Conservation (phyloP, 2,329 filamentous ascomycete genomes). For the Chrysoporthe deuterocubensis region DNA sequence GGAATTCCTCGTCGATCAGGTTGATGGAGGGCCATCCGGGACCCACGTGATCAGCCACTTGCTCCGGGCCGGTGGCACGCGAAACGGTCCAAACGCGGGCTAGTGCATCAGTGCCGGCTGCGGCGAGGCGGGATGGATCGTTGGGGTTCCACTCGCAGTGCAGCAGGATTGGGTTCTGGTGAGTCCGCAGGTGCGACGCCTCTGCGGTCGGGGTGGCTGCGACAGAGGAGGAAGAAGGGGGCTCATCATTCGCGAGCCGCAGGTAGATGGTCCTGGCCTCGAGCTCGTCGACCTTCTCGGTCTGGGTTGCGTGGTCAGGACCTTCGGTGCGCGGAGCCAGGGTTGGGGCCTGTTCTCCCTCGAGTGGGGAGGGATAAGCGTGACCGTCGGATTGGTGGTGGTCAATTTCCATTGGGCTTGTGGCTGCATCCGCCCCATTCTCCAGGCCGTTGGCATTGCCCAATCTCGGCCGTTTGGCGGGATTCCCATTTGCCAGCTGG, state of each 20-base stretch:
- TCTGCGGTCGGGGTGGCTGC: conserved; percentile 43
- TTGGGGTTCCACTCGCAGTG: conserved; percentile 72
- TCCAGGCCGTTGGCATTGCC: conserved; percentile 60
- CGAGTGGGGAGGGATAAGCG: conserved; percentile 68
- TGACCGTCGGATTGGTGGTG: conserved; percentile 54
- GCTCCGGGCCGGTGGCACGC: conserved; percentile 52
- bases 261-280: conserved; percentile 64
- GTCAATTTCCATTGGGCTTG: conserved; percentile 66
- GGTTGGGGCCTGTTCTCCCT: conserved; percentile 59
- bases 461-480: conserved; percentile 62
- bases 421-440: conserved; percentile 55
- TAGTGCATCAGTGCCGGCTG: conserved; percentile 71
- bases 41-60: conserved; percentile 53
- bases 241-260: conserved; percentile 53
- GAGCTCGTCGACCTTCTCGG: conserved; percentile 67
- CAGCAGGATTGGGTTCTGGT: conserved; percentile 64
- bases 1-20: conserved; percentile 58
- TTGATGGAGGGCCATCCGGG: conserved; percentile 47
- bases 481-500: conserved; percentile 58
- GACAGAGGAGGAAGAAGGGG: conserved; percentile 38
- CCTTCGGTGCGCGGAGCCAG: conserved; percentile 62
- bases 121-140: conserved; percentile 67
- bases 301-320: conserved; percentile 66
- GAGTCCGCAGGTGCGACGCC: conserved; percentile 39
- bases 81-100: conserved; percentile 70